These are phyloP conservation scores for Saccharomycopsis hybrid DNA, from an alignment of 1,139 yeast genomes.

Conservation along the genomic window DNA sequence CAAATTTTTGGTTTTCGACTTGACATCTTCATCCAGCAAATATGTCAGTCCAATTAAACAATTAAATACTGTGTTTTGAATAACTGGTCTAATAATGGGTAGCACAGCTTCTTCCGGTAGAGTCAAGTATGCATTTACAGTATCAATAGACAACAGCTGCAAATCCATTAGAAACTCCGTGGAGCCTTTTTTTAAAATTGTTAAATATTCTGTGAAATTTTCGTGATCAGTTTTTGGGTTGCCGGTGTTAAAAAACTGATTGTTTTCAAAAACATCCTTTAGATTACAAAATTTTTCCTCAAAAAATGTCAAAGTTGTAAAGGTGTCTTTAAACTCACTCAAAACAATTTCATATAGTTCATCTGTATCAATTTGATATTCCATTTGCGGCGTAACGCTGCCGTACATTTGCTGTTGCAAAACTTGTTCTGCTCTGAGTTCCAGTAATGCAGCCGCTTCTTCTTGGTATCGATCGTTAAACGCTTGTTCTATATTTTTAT, in stretches of 20 bases:
- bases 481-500: slow-evolving; percentile 10
- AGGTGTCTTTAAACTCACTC: slow-evolving; percentile 9
- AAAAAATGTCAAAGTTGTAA: slow-evolving; percentile 10
- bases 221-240: neutral
- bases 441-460: slow-evolving; percentile 6
- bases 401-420: slow-evolving; percentile 10
- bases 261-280: slow-evolving; percentile 12
- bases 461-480: slow-evolving; percentile 11
- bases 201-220: slow-evolving; percentile 10
- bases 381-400: neutral
- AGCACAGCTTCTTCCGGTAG: slow-evolving; percentile 8
- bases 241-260: slow-evolving; percentile 6
- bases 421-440: slow-evolving; percentile 7
- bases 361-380: slow-evolving; percentile 15
- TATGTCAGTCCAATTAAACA: slow-evolving; percentile 15
- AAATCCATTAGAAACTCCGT: neutral
- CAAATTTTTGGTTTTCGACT: neutral
- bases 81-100: slow-evolving; percentile 10
- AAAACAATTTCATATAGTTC: slow-evolving; percentile 16
- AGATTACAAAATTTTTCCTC: slow-evolving; percentile 11
- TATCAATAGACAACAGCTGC: too few relatives aligned
- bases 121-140: slow-evolving; percentile 2
- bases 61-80: slow-evolving; percentile 15
- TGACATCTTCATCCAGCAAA: neutral
- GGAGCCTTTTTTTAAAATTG: slow-evolving; percentile 4